Conservation (phyloP, 139 green algal genomes). For the Nannochloris sp. region DNA sequence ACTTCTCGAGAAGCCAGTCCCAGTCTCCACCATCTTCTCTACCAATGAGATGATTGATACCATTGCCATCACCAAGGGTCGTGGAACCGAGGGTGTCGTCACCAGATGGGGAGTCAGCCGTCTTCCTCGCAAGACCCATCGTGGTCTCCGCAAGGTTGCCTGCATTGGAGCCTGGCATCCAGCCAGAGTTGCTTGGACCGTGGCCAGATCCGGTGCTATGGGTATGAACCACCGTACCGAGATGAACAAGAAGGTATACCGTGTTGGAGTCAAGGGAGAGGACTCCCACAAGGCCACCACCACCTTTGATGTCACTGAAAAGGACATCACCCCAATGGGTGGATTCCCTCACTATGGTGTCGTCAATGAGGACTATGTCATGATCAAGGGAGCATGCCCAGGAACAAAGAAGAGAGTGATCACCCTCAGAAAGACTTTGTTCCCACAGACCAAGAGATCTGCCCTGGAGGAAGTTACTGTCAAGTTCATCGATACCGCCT, state of each 20-base stretch:
- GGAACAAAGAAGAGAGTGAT: constrained; percentile 93
- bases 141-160: constrained; percentile 96
- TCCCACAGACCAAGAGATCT: constrained; percentile 81
- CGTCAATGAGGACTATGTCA: constrained; percentile 95
- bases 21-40: constrained; percentile 79
- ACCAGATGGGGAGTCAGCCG: constrained; percentile 96
- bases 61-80: constrained; percentile 93
- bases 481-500: constrained; percentile 97
- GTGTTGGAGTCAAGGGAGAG: constrained; percentile 91
- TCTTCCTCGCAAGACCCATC: constrained; percentile 98
- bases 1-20: constrained; percentile 92
- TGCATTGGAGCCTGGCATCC: constrained; percentile 99
- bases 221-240: constrained; percentile 98
- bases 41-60: constrained; percentile 98
- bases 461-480: constrained; percentile 76
- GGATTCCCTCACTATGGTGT: constrained; percentile 98
- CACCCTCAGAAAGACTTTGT: constrained; percentile 87
- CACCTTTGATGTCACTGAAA: constrained; percentile 91
- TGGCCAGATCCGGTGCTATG: constrained; percentile 89
- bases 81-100: constrained; percentile 94
- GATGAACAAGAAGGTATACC: constrained; percentile 99
- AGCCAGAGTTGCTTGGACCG: constrained; percentile 90
- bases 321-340: constrained; percentile 99
- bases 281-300: constrained; percentile 77
- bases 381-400: constrained; percentile 89